Evolutionary conservation across 2,329 filamentous ascomycete species (phyloP), one percentile per base, ranked within the genome.

Genomic region (Trichoderma sp.): DNA sequence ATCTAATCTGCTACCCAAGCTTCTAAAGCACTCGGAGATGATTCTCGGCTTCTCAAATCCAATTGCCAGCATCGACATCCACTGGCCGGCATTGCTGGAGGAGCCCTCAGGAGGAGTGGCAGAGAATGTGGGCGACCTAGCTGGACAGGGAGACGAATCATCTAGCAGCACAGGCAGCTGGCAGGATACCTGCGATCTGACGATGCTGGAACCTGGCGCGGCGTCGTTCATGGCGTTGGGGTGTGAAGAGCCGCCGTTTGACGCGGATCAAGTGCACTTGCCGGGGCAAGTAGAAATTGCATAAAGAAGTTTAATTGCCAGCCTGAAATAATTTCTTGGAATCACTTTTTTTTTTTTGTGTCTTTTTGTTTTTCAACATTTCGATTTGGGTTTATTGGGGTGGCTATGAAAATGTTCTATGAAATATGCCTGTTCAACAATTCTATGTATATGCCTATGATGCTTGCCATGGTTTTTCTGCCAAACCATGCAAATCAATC

Each of bases 1-100:
- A 2, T 80, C 79, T 1, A 76, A 79, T 47, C 50, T 80, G 0
- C 28, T 80, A 0, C 78, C 79, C 0, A 75, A 75, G 28, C 72
- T 80, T 0, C 61, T 80, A 0, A 75, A 76, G 6, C 74, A 70
- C 26, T 70, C 68, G 3, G 68, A 70, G 50, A 36, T 70, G 47
- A 65, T 70, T n/a, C 59, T 70, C 30, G 68, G 68, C 11, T 70
- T 70, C 50, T 39, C 68, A 32, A 65, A 57, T 43, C 47, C 47
- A 8, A 26, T 65, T 26, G 23, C 59, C 50, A 32, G 61, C 50
- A 55, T 70, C 47, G 68, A 70, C 26, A 43, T 70, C 17, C 68
- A 70, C 6, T 70, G 68, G 68, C 68, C 59, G 15, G 68, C 68
- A 23, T 58, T 70, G 17, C 17, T 62, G n/a, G 68, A 70, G 50